Evolutionary conservation across 805 yeast genomes (phyloP).

Genomic region (Yarrowia osloensis): DNA sequence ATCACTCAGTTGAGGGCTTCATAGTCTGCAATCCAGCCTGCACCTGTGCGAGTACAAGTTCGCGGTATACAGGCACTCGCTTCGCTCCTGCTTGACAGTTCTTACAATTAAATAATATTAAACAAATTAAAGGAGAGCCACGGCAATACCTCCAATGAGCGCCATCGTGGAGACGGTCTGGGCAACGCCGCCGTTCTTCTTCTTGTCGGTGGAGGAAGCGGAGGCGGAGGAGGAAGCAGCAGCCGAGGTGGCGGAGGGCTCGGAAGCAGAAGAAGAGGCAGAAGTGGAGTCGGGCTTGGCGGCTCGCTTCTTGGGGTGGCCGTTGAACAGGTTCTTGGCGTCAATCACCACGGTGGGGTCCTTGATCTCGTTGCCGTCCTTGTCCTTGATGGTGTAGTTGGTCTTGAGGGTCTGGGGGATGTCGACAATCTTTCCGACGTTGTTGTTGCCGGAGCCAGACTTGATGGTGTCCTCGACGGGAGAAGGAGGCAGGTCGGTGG

Average conservation of each 20-base stretch:
- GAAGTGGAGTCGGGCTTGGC: slow-evolving; percentile 24
- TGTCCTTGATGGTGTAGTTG: slow-evolving; percentile 40
- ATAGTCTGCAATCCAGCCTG: no score
- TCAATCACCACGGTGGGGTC: slow-evolving; percentile 38
- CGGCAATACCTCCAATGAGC: slow-evolving; percentile 1
- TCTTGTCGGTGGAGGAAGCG: slow-evolving; percentile 32
- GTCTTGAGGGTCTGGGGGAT: slow-evolving; percentile 37
- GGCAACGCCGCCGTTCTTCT: slow-evolving; percentile 33
- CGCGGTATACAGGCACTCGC: no score
- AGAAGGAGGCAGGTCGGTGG: slow-evolving; percentile 42
- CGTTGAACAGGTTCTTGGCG: slow-evolving; percentile 37
- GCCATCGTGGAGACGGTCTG: slow-evolving; percentile 24
- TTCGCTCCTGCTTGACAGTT: no score
- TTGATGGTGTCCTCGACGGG: slow-evolving; percentile 44
- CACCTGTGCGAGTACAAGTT: no score
- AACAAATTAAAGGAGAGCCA: neutral
- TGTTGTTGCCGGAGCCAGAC: slow-evolving; percentile 46
- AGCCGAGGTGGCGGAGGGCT: slow-evolving; percentile 34
- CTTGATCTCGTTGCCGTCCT: slow-evolving; percentile 38
- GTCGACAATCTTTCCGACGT: slow-evolving; percentile 43
- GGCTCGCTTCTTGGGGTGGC: slow-evolving; percentile 33
- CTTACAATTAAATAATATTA: neutral
- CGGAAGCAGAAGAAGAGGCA: slow-evolving; percentile 32
- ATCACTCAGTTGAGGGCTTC: no score
- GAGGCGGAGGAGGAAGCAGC: slow-evolving; percentile 33